Evolutionary conservation across 1,284 basidiomycete species (phyloP), one percentile per base, ranked within the genome.

Genomic region (Phellopilus nigrolimitatus): DNA sequence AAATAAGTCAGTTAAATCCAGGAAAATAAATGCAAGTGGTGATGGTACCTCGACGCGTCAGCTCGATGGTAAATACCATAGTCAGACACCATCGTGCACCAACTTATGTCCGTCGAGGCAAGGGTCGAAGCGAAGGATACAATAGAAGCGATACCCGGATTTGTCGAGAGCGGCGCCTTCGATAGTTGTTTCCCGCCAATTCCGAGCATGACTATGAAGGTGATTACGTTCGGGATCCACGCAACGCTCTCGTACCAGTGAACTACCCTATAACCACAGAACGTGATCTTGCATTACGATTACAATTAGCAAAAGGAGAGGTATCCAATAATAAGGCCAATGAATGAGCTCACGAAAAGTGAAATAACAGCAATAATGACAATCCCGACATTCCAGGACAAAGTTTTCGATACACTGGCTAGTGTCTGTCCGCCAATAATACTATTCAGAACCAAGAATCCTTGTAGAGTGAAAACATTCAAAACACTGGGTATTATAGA

Each of bases 371-470:
- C 72, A 24, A 91, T 85, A 51, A 93, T 83, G 13, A 89, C 83
- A 55, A 93, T 92, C 1, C 91, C 91, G 4, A 88, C 75, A 30
- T 30, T 12, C 28, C 28, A 30, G 28, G 28, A 30, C 9, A 39
- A 7, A 3, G 13, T 65, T 13, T 63, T 62, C 37, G 78, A 83
- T 6, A 82, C 78, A 30, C 80, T 76, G 2, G 80, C 76, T 37
- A 91, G 68, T 1, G 82, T 78, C 62, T 90, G 86, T 0, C 86
- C 88, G 4, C 85, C 88, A 46, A 88, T 71, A 59, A 91, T 88
- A 45, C 75, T 78, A 60, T 85, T 86, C 49, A 93, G 66, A 41
- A 88, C 77, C 47, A 85, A 69, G 66, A 80, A 91, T 0, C 86
- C 84, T 62, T 86, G 70, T 67, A 80, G 74, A 42, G 76, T 71